Evolutionary conservation across 2,329 filamentous ascomycete species (phyloP).

Genomic region (Clonostachys byssicola): DNA sequence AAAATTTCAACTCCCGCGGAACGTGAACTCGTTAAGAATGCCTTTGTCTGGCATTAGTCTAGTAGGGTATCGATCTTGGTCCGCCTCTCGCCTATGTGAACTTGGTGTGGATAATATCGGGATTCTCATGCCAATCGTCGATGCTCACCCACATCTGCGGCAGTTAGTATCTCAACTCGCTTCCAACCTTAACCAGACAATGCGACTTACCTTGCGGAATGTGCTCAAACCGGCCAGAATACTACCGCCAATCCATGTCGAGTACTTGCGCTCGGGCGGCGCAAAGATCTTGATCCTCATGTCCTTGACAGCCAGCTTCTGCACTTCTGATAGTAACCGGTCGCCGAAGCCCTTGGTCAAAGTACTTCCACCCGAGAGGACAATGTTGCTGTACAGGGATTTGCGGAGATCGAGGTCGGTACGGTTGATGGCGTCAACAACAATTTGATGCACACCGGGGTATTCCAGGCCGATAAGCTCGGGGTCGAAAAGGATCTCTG

Average conservation of each 20-base stretch:
- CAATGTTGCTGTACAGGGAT: conserved; percentile 91
- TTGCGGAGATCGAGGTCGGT: conserved; percentile 96
- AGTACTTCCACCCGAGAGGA: conserved; percentile 92
- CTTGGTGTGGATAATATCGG: conserved; percentile 97
- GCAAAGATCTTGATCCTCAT: conserved; percentile 99
- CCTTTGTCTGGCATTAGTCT: no score
- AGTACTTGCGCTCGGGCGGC: conserved; percentile 95
- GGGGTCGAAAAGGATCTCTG: conserved; percentile 96
- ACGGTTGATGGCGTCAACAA: conserved; percentile 91
- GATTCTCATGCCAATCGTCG: conserved; percentile 99
- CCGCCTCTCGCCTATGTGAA: conserved; percentile 61
- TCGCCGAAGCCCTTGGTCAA: conserved; percentile 97
- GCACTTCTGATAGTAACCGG: conserved; percentile 84
- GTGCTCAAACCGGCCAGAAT: conserved; percentile 96
- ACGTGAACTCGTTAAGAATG: no score
- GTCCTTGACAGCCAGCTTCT: conserved; percentile 91
- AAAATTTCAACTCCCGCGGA: no score
- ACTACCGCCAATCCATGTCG: conserved; percentile 97
- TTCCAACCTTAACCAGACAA: not conserved
- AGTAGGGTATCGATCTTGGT: no score
- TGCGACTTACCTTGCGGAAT: conserved; percentile 82
- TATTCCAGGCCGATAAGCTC: conserved; percentile 97
- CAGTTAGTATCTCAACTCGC: not conserved
- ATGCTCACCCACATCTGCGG: conserved; percentile 98
- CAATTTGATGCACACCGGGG: conserved; percentile 94